These are phyloP conservation scores for Daldinia childiae DNA, from an alignment of 495 filamentous ascomycete genomes.

Conservation along the genomic window DNA sequence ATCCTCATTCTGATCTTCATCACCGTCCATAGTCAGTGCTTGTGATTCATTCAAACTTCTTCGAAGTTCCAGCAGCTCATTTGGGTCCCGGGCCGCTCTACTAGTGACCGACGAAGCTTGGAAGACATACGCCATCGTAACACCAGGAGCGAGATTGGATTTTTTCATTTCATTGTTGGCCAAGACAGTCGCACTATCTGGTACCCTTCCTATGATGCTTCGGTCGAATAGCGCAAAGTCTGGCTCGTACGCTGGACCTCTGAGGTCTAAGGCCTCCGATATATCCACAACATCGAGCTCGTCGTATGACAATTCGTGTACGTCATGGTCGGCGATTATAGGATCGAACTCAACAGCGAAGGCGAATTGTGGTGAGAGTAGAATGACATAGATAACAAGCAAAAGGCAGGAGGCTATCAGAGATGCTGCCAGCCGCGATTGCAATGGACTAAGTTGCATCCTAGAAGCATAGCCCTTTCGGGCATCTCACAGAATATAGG, in stretches of 20 bases:
- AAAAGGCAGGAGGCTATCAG: constrained; percentile 65
- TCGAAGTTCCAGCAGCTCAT: constrained; percentile 29
- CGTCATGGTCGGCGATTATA: constrained; percentile 44
- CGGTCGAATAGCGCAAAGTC: constrained; percentile 68
- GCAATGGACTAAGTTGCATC: constrained; percentile 73
- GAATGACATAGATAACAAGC: constrained; percentile 62
- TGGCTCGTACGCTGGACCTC: constrained; percentile 59
- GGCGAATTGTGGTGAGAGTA: constrained; percentile 66
- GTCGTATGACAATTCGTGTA: constrained; percentile 41
- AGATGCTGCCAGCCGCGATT: constrained; percentile 74
- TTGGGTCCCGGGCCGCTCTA: constrained; percentile 25
- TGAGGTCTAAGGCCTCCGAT: constrained; percentile 27
- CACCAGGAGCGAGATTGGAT: constrained; percentile 66
- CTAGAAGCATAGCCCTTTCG: constrained; percentile 50
- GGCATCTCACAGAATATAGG: constrained; percentile 37
- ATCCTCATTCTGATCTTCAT: constrained; percentile 11
- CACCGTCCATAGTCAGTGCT: constrained; percentile 18
- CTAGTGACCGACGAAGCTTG: constrained; percentile 38
- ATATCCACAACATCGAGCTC: constrained; percentile 43
- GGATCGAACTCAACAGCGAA: constrained; percentile 64
- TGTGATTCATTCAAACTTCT: constrained; percentile 32
- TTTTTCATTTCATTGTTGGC: constrained; percentile 69
- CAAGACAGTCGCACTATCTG: constrained; percentile 58
- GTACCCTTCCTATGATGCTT: constrained; percentile 69
- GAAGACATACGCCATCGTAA: constrained; percentile 55